Base-by-base conservation (phyloP, 768 basidiomycete species). In the Lentinula guzmanii region DNA sequence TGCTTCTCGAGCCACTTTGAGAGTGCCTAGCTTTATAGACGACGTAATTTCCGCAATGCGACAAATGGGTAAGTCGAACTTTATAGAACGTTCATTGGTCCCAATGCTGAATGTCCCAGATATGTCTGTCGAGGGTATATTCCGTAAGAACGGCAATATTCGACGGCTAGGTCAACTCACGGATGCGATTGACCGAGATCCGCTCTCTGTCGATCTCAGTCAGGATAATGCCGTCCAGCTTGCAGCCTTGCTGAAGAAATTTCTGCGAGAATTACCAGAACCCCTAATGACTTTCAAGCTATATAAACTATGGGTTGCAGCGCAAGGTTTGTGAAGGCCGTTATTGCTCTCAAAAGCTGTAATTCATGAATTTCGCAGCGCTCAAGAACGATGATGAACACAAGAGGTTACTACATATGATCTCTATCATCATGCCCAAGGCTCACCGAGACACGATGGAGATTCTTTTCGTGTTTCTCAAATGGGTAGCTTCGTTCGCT, bases 401-500 rank as follows among this genome's bases (percentile, higher is more conserved):
- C 51, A 84, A 82, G 66, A 87, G 91, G 56, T 83, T 89, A 68
- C 81, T 98, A 31, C 95, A 98, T 72, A 81, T 96, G 65, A 79
- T 95, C 15, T 89, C 89, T 45, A 77, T 95, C 61, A 78, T 98
- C 7, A 76, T 99, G 69, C 97, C 97, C 37, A 94, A 93, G 76
- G 84, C 86, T 63, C 93, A 99, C 72, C 88, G 97, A 64, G 97
- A 99, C 74, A 98, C 96, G 18, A 86, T 97, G 85, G 97, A 99
- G 74, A 93, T 97, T 55, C 78, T 99, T 55, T 98, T 97, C 70
- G 95, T 97, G 34, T 99, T 99, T 79, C 82, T 99, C 66, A 97
- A 98, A 75, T 99, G 97, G 97, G 97, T 99, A 10, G 96, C 96
- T 9, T 97, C 95, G 1, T 99, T 99, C 72, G 94, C 97, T 53